Evolutionary conservation across 192 early-diverging fungal species (phyloP).

Genomic region (Coemansia reversa): DNA sequence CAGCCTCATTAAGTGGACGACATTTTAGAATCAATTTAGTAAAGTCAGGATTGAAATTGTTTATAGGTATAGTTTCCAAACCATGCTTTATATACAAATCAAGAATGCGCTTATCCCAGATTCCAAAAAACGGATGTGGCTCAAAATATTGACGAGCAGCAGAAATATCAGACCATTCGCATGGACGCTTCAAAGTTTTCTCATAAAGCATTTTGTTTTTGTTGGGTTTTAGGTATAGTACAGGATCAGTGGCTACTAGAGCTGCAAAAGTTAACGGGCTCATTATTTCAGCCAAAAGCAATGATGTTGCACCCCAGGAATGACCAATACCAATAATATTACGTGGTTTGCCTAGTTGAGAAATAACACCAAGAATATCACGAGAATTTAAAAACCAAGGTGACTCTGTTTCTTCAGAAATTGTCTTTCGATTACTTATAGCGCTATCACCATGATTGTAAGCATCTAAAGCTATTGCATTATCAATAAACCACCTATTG

Average conservation of each 20-base stretch:
- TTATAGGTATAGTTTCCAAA: constrained; percentile 1
- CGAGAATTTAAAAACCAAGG: constrained; percentile 36
- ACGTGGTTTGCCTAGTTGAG: constrained; percentile 18
- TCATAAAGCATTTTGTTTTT: background rate
- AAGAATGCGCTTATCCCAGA: constrained; percentile 35
- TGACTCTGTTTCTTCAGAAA: constrained; percentile 16
- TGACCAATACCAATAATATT: constrained; percentile 47
- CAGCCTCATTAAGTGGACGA: constrained; percentile 33
- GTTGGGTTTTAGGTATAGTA: constrained; percentile 8
- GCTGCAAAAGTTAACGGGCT: constrained; percentile 26
- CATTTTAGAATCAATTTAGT: constrained; percentile 37
- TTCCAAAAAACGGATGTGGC: constrained; percentile 26
- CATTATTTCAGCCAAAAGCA: constrained; percentile 39
- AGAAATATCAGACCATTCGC: constrained; percentile 15
- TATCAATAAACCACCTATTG: constrained; percentile 23
- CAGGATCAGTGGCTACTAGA: constrained; percentile 38
- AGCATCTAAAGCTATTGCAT: constrained; percentile 37
- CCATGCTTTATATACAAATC: constrained; percentile 37
- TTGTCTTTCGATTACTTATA: constrained; percentile 21
- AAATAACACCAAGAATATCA: constrained; percentile 35
- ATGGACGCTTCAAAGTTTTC: constrained; percentile 21
- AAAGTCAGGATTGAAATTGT: no score
- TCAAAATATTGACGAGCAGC: constrained; percentile 34
- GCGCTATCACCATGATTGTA: constrained; percentile 57
- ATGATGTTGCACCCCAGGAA: constrained; percentile 48